Evolutionary conservation across 2,329 filamentous ascomycete genomes (phyloP), one percentile per base, ranked within the genome.

Genomic region (Harringtonia aguacate): DNA sequence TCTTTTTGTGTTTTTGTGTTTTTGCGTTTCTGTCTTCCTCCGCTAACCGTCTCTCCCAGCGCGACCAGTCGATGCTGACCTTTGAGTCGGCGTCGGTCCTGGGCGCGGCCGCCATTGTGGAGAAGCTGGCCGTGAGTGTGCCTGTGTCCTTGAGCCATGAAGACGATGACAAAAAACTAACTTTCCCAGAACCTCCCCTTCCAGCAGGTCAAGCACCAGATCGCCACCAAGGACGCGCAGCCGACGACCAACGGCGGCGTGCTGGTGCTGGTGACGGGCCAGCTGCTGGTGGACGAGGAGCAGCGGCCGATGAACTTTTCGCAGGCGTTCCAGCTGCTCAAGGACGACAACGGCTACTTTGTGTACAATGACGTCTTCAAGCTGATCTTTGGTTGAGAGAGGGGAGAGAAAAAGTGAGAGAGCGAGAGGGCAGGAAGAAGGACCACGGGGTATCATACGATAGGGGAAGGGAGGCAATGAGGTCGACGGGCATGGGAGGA

Each of bases 321-420:
- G 45, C 89, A 97, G 69, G 69, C 77, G 45, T 97, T 97, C 77
- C 84, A 94, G 65, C 81, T 97, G 50, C 65, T 79, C 52, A 81
- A 79, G 48, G 83, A 87, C 44, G 65, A 65, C 24, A 53, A 57
- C 41, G 82, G 79, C 55, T 95, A 84, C 72, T 95, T 78, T 63
- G 84, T 97, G 61, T 82, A 81, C 70, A 95, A 97, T 73, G 90
- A 97, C 64, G 69, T 97, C 62, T 97, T 97, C 80, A 86, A 86
- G 68, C 77, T 97, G 50, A 77, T 95, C 55, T 90, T 85, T 66
- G 72, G 66, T 60, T 77, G 68, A 51, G 36, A n/a, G n/a, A n/a
- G 13, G 14, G 3, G 10, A 3, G 15, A 33, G 7, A 31, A 24
- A 12, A 37, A 15, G n/a, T 20, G 36, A 27, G 22, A 13, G 21